Evolutionary conservation across 2,329 filamentous ascomycete species (phyloP).

Genomic region (Westerdykella aurantiaca): DNA sequence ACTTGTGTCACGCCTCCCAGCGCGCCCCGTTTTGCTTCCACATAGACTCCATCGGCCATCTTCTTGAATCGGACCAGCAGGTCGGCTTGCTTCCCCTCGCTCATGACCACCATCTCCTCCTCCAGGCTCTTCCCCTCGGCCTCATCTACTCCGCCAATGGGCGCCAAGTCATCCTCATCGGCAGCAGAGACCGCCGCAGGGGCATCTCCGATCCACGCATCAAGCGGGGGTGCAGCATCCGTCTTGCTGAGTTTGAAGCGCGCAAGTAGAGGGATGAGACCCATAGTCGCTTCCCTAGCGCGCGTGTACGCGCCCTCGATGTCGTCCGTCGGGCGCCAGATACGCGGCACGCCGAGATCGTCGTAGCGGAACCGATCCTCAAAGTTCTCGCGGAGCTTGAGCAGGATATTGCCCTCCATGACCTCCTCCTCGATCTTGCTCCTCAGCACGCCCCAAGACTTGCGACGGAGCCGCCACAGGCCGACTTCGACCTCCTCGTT

Average conservation of each 20-base stretch:
- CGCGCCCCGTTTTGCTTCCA: slow-evolving; percentile 94
- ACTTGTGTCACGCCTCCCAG: slow-evolving; percentile 94
- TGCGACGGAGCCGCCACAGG: slow-evolving; percentile 84
- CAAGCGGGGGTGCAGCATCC: slow-evolving; percentile 71
- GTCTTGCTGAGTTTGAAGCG: slow-evolving; percentile 74
- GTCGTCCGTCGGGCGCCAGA: slow-evolving; percentile 95
- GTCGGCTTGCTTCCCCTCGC: slow-evolving; percentile 84
- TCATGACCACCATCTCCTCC: slow-evolving; percentile 93
- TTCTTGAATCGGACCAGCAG: slow-evolving; percentile 95
- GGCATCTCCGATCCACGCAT: slow-evolving; percentile 73
- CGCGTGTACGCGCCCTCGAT: slow-evolving; percentile 94
- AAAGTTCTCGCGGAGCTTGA: slow-evolving; percentile 96
- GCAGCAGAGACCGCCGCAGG: slow-evolving; percentile 69
- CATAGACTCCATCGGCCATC: slow-evolving; percentile 93
- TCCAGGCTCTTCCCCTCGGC: slow-evolving; percentile 91
- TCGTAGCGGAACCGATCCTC: slow-evolving; percentile 99
- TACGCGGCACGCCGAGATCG: slow-evolving; percentile 85
- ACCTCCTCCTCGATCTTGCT: slow-evolving; percentile 95
- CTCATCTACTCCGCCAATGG: slow-evolving; percentile 90
- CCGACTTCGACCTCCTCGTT: slow-evolving; percentile 87
- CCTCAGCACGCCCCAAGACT: slow-evolving; percentile 87
- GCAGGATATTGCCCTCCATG: slow-evolving; percentile 30
- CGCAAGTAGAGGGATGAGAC: slow-evolving; percentile 81
- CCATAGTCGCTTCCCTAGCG: slow-evolving; percentile 85
- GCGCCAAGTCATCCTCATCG: slow-evolving; percentile 82